A percentile compares a stretch with the other conserved stretches of the same genome.
Conservation (phyloP, 352 stramenopile genomes). For the Phytopythium cucurbitacearum region DNA sequence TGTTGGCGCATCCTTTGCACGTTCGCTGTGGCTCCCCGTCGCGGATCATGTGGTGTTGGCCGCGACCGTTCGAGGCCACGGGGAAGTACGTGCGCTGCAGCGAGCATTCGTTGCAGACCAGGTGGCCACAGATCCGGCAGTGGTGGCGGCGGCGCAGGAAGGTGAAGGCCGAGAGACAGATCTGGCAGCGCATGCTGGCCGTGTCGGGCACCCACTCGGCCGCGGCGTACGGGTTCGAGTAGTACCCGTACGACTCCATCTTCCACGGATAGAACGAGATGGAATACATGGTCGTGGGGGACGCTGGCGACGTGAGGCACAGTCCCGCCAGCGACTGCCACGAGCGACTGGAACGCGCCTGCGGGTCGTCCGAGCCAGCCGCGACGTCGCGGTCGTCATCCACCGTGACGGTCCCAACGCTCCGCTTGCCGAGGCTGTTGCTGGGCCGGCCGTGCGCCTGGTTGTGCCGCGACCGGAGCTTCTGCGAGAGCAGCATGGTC, state of each 20-base stretch:
- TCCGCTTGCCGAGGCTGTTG: constrained; percentile 1
- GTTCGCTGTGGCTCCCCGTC: constrained; percentile 67
- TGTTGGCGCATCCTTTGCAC: constrained; percentile 59
- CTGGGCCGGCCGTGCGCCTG: background rate
- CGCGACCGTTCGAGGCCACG: constrained; percentile 33
- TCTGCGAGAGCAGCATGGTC: background rate
- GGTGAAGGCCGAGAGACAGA: constrained; percentile 50
- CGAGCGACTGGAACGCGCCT: background rate
- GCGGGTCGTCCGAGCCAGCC: background rate
- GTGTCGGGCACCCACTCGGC: constrained; percentile 72
- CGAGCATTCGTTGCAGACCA: constrained; percentile 72
- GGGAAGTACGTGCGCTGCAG: constrained; percentile 64
- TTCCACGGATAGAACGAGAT: constrained; percentile 80
- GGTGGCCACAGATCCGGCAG: constrained; percentile 69
- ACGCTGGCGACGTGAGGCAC: background rate
- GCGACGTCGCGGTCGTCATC: constrained; percentile 3
- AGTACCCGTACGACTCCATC: constrained; percentile 60
- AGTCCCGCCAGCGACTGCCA: background rate
- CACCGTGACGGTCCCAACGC: background rate
- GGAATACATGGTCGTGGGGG: constrained; percentile 48
- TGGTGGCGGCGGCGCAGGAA: constrained; percentile 78
- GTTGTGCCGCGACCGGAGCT: background rate
- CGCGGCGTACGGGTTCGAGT: constrained; percentile 63
- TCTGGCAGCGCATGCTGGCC: constrained; percentile 54
- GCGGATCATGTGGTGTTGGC: constrained; percentile 66